A percentile compares a stretch with the other conserved stretches of the same genome.
phyloP scores from a whole-genome alignment of 805 yeast species.

The Wickerhamiella brachini region DNA sequence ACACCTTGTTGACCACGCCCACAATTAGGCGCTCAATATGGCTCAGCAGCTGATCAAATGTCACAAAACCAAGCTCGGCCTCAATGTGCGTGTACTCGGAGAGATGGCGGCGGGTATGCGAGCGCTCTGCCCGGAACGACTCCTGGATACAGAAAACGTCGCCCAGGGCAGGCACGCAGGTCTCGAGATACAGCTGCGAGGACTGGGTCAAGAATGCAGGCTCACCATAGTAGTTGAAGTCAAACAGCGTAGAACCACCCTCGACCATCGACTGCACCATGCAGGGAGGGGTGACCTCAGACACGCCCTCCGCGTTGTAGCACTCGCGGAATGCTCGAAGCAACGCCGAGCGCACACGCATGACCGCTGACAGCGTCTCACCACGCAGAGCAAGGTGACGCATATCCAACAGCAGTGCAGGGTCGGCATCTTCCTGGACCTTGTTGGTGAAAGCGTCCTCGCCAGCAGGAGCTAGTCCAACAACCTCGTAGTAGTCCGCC shows the following conservation, averaged over 20 bases:
- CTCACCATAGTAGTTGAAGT: constrained; percentile 89
- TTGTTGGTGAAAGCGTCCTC: constrained; percentile 91
- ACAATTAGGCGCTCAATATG: constrained; percentile 76
- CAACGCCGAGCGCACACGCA: constrained; percentile 84
- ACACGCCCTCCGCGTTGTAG: constrained; percentile 55
- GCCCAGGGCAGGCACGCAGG: constrained; percentile 90
- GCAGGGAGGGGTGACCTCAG: constrained; percentile 97
- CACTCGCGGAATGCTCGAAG: constrained; percentile 63
- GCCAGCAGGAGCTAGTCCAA: constrained; percentile 93
- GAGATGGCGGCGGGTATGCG: constrained; percentile 96
- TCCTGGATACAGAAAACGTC: constrained; percentile 97
- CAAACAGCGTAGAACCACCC: constrained; percentile 95
- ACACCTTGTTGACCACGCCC: constrained; percentile 53
- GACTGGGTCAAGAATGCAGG: constrained; percentile 94
- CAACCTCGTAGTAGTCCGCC: constrained; percentile 78
- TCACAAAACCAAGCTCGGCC: constrained; percentile 78
- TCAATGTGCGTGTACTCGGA: constrained; percentile 96
- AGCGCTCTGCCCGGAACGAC: constrained; percentile 97
- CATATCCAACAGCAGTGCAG: constrained; percentile 80
- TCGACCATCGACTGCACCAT: constrained; percentile 99
- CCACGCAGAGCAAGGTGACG: constrained; percentile 96
- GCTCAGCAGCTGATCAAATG: constrained; percentile 70
- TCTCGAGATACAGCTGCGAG: constrained; percentile 91
- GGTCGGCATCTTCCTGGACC: constrained; percentile 87
- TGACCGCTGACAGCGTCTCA: constrained; percentile 79